Evolutionary conservation across 208 protist genomes (phyloP), one percentile per base, ranked within the genome.

Genomic region (Giardia muris): DNA sequence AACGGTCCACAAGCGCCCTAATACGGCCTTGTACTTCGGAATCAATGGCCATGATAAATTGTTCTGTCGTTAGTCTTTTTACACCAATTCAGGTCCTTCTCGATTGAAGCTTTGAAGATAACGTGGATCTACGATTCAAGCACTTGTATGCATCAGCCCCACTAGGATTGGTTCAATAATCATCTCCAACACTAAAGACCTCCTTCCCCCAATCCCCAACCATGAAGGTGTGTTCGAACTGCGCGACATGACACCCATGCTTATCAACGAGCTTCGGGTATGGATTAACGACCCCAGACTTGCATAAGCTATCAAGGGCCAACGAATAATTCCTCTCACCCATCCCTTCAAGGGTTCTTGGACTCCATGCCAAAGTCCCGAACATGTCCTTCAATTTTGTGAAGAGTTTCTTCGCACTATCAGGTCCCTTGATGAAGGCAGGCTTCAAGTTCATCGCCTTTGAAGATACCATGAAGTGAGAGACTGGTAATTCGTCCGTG

Each of bases 201-300:
- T 95, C 94, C 43, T 93, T 94, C 0, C 94, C 47, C 88, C 30
- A 93, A 47, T 67, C 87, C 19, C 44, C 67, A 3, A 95, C 22
- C 0, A 92, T 47, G 43, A 95, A 92, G 42, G 94, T 94, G 44
- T 95, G 94, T 90, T 95, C 94, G 47, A 93, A 93, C 88, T 95
- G 93, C 0, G 89, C 87, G 43, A 92, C 88, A 86, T 94, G 88
- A 46, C 43, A 90, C 22, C 87, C 93, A 0, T 0, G 19, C 44
- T 30, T 67, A 92, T 94, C 93, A 87, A 10, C 42, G 4, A 94
- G 86, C 22, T 93, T 93, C 42, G 93, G 93, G 87, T 94, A 94
- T 30, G 30, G 0, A 47, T 94, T 92, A 42, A 94, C 93, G 46
- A 87, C 42, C 2, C 46, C 87, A 46, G 57, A 42, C 19, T 94